These are phyloP conservation scores for Pseudozyma sp. DNA, from an alignment of 1,284 basidiomycete genomes.

Conservation along the genomic window DNA sequence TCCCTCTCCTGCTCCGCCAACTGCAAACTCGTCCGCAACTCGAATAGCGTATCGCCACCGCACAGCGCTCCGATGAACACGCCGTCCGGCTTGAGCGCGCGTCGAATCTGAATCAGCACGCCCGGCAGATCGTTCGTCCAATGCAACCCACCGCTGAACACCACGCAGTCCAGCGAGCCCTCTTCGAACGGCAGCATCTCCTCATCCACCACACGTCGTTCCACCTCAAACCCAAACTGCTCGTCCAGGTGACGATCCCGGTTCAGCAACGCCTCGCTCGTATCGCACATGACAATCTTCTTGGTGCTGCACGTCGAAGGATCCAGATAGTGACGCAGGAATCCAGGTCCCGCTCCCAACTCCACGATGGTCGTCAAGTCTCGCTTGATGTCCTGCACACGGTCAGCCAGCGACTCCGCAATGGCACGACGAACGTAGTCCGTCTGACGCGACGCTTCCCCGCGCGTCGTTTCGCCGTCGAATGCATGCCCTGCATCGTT, in stretches of 20 bases:
- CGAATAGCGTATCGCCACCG: constrained; percentile 96
- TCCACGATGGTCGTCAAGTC: constrained; percentile 85
- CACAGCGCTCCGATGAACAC: constrained; percentile 94
- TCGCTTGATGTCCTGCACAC: constrained; percentile 87
- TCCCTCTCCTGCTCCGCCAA: constrained; percentile 93
- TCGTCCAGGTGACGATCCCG: constrained; percentile 56
- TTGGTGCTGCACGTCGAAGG: constrained; percentile 74
- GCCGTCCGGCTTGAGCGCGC: constrained; percentile 89
- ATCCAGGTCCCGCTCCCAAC: constrained; percentile 92
- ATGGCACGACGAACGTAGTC: constrained; percentile 94
- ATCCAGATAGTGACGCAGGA: constrained; percentile 87
- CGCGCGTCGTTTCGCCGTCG: constrained; percentile 46
- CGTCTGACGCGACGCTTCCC: constrained; percentile 77
- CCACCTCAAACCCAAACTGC: constrained; percentile 55
- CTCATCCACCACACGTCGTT: constrained; percentile 63
- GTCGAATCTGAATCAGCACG: constrained; percentile 86
- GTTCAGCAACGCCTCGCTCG: constrained; percentile 72
- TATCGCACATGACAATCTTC: constrained; percentile 87
- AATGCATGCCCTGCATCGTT: constrained; percentile 18
- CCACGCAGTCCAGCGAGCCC: constrained; percentile 88
- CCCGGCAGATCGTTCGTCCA: constrained; percentile 99
- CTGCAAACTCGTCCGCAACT: constrained; percentile 88
- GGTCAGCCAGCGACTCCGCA: constrained; percentile 88
- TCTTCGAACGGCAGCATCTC: constrained; percentile 72
- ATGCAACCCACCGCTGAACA: constrained; percentile 90